Conservation (phyloP, 768 basidiomycete genomes). For the Clitopilus hobsonii region DNA sequence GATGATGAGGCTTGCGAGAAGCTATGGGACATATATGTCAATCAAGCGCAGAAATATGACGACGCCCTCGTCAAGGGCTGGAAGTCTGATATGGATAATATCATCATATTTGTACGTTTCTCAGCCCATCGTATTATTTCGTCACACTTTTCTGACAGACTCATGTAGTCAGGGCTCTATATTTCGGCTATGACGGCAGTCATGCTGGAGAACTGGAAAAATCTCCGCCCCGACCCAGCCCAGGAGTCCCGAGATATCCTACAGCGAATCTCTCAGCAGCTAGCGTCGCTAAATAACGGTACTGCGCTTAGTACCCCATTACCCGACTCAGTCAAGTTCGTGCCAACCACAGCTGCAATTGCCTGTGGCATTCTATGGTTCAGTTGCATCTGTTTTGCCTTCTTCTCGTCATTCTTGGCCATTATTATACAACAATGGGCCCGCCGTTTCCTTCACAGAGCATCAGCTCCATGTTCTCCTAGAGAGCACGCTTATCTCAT, state of each 20-base stretch:
- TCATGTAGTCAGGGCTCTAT: not conserved
- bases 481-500: not conserved
- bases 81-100: not conserved
- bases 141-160: too few species aligned
- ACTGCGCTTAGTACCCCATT: not conserved
- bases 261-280: not conserved
- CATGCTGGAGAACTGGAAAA: not conserved
- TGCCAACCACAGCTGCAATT: not conserved
- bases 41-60: not conserved
- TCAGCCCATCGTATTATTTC: not conserved
- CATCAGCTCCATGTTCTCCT: not conserved
- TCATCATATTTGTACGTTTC: not conserved
- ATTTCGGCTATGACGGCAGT: not conserved
- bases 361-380: not conserved
- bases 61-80: not conserved
- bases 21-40: not conserved
- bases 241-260: not conserved
- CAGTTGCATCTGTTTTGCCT: not conserved
- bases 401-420: not conserved
- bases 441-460: not conserved
- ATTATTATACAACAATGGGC: not conserved
- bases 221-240: not conserved
- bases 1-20: not conserved
- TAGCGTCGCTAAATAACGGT: not conserved
- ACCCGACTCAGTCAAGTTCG: not conserved